Conservation (phyloP, 176 grass and related monocot species). For the Melocanna baccifera region DNA sequence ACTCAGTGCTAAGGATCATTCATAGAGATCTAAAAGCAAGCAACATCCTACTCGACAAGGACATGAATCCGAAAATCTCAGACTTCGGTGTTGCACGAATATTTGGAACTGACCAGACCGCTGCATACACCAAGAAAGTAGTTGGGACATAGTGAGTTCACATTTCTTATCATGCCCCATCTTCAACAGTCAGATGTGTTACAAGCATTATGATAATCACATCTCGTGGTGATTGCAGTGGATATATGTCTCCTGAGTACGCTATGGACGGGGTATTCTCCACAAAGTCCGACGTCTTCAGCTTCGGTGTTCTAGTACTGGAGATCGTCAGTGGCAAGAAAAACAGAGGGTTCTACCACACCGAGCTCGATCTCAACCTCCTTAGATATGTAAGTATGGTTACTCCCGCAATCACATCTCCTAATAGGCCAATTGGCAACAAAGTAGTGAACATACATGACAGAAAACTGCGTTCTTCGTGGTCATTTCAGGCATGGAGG, state of each 20-base stretch:
- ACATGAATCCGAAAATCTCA: conserved; percentile 79
- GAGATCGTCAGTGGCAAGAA: not conserved
- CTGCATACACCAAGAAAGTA: conserved; percentile 51
- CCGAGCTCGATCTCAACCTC: conserved; percentile 41
- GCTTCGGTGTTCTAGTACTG: too few relatives aligned
- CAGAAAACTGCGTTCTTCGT: not conserved
- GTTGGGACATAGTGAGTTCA: conserved; percentile 72
- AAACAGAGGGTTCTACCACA: conserved; percentile 35
- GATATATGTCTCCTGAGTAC: too few relatives aligned
- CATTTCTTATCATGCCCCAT: not conserved
- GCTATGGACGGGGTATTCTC: too few relatives aligned
- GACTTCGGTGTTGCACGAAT: conserved; percentile 74
- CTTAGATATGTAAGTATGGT: conserved; percentile 44
- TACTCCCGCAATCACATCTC: not conserved
- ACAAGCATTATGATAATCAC: too few relatives aligned
- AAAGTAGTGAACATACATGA: not conserved
- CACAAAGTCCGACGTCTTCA: too few relatives aligned
- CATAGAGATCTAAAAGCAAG: conserved; percentile 38
- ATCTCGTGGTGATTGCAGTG: conserved; percentile 21
- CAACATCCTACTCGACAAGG: conserved; percentile 62
- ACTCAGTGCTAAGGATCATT: conserved; percentile 34
- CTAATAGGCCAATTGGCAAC: not conserved
- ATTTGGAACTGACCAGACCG: conserved; percentile 47
- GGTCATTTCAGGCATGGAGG: conserved; percentile 50
- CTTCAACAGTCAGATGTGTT: too few relatives aligned